Base-by-base conservation (phyloP, 495 filamentous ascomycete genomes). In the Xylaria flabelliformis region DNA sequence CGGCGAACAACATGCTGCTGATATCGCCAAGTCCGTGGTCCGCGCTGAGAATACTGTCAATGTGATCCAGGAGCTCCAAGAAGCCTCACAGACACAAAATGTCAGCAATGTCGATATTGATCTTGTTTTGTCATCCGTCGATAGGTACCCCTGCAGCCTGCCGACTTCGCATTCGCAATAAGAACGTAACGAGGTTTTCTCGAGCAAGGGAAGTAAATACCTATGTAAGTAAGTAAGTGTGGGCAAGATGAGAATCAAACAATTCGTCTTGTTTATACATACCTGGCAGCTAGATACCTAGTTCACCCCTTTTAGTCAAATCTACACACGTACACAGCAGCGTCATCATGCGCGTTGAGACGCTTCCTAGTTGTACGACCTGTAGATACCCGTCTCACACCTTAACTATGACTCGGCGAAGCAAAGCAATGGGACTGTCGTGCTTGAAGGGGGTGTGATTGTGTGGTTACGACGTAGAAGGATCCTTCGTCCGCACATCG, bases 1-100 rank as follows among this genome's bases (percentile, higher is more conserved):
- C 79, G 89, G 93, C 73, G 94, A 97, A 78, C 90, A 93, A 82
- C 96, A 98, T 86, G 94, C 95, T 7, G 96, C 94, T 51, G 90
- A 97, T 76, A 83, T 99, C 61, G 94, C 95, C 41, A 91, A 91
- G 77, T 88, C 89, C 7, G 94, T 97, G 89, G 86, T 88, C 8
- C 90, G 88, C 82, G 89, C 95, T 48, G 92, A 95, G 29, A 91
- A 94, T 79, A 87, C 90, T 3, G 76, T 80, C 46, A 91, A 94
- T 2, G 88, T 94, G n/a, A 86, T 94, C 56, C 81, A 85, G 9
- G 90, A 91, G 69, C 84, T 98, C 65, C 86, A 89, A 46, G 84
- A 85, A 44, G 91, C 94, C 24, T 88, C 95, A 66, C 90, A 90
- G 64, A 91, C 93, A 41, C 93, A 93, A 76, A 89, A 89, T 73